phyloP scores from a whole-genome alignment of 768 basidiomycete species.

The Mycena latifolia region DNA sequence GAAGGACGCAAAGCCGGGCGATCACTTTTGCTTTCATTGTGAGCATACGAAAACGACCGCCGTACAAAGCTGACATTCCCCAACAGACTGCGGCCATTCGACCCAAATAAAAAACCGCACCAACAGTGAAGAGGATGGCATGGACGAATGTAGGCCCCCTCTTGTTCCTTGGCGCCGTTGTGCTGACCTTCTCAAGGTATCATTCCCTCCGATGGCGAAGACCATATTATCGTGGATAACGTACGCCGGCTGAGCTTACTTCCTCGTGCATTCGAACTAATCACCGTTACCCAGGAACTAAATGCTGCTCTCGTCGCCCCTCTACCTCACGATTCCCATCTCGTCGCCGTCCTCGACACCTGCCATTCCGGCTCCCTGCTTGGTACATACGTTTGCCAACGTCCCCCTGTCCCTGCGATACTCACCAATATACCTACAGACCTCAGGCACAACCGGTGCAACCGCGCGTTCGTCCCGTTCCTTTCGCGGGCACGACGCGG shows the following conservation, averaged over 20 bases:
- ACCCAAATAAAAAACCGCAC: slow-evolving; percentile 13
- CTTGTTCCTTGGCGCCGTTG: background rate
- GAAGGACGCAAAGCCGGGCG: slow-evolving; percentile 36
- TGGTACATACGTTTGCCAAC: no score
- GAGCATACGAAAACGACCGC: slow-evolving; percentile 6
- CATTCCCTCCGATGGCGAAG: slow-evolving; percentile 24
- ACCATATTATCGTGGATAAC: slow-evolving; percentile 20
- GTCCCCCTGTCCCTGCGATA: background rate
- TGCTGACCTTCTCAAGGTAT: slow-evolving; percentile 10
- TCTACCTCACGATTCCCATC: slow-evolving; percentile 26
- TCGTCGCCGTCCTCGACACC: slow-evolving; percentile 35
- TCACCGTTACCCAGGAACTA: slow-evolving; percentile 22
- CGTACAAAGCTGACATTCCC: background rate
- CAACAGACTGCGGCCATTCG: slow-evolving; percentile 33
- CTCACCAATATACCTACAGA: slow-evolving; percentile 1
- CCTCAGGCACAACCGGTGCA: slow-evolving; percentile 33
- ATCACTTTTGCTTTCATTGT: slow-evolving; percentile 42
- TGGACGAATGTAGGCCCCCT: slow-evolving; percentile 33
- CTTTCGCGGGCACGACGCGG: slow-evolving; percentile 5
- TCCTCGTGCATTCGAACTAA: background rate
- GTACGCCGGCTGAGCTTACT: slow-evolving; percentile 2
- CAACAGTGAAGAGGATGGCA: slow-evolving; percentile 31
- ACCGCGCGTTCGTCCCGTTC: slow-evolving; percentile 28
- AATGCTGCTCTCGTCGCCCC: slow-evolving; percentile 22
- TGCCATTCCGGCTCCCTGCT: slow-evolving; percentile 36